Evolutionary conservation across 2,329 filamentous ascomycete genomes (phyloP).

Genomic region (Periconia sp.): DNA sequence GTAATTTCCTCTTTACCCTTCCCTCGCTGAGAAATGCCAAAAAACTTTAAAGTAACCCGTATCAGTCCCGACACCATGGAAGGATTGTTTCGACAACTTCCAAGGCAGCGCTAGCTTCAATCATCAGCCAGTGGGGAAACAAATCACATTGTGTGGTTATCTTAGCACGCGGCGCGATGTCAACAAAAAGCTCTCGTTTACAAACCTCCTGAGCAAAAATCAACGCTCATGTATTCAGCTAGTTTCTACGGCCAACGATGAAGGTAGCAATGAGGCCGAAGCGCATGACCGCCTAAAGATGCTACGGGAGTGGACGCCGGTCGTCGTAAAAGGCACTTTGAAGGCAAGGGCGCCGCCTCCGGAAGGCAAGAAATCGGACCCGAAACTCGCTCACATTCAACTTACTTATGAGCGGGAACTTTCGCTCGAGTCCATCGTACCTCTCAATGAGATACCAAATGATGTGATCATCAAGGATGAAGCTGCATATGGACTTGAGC

Average conservation of each 20-base stretch:
- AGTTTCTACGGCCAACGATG: constrained; percentile 51
- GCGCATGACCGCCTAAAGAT: constrained; percentile 49
- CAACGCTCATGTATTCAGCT: constrained; percentile 57
- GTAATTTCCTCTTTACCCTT: constrained; percentile 25
- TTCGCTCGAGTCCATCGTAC: constrained; percentile 65
- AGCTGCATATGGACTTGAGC: constrained; percentile 74
- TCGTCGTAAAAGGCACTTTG: constrained; percentile 59
- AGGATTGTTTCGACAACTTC: no score
- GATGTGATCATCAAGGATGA: constrained; percentile 78
- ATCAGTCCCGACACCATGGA: constrained; percentile 22
- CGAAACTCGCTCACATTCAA: neutral
- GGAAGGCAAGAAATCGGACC: constrained; percentile 14
- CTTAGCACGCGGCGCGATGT: constrained; percentile 72
- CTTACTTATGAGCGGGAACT: constrained; percentile 59
- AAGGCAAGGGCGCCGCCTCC: constrained; percentile 48
- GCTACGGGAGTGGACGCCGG: constrained; percentile 59
- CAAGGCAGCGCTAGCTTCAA: constrained; percentile 4
- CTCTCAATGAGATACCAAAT: constrained; percentile 75
- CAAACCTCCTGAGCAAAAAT: constrained; percentile 58
- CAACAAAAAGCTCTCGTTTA: constrained; percentile 74
- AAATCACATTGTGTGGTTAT: constrained; percentile 69
- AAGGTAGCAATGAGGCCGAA: constrained; percentile 25
- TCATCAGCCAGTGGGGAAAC: constrained; percentile 11
- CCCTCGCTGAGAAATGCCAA: neutral
- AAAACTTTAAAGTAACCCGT: constrained; percentile 7